Conservation (phyloP, 2,329 filamentous ascomycete species). For the Akanthomyces uredinophilus region DNA sequence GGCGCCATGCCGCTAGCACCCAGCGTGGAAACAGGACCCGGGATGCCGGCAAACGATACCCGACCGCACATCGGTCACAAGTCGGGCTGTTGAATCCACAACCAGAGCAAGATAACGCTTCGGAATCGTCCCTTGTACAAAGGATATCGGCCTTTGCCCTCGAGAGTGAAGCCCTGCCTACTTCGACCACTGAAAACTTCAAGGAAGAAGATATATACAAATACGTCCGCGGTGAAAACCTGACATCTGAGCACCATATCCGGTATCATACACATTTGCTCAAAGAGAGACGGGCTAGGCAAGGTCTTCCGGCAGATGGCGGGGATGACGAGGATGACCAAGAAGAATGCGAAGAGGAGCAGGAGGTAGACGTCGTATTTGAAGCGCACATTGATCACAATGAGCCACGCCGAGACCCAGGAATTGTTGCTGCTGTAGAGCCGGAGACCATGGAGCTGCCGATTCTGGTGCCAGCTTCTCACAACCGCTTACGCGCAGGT, state of each 20-base stretch:
- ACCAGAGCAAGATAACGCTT: not conserved
- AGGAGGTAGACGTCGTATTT: fast-evolving
- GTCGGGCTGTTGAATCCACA: not conserved
- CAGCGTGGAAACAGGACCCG: not conserved
- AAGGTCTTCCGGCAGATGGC: not conserved
- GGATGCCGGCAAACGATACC: not conserved
- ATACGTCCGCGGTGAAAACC: not conserved
- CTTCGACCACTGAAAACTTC: not conserved
- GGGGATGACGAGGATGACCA: not conserved
- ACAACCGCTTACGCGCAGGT: not conserved
- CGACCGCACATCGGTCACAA: not conserved
- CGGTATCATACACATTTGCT: conserved; percentile 8
- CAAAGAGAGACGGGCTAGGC: not conserved
- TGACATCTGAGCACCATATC: conserved; percentile 11
- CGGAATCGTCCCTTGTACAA: not conserved
- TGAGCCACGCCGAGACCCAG: not conserved
- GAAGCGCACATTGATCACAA: not conserved
- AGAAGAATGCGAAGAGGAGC: not conserved
- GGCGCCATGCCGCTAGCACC: not conserved
- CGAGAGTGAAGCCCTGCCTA: not conserved
- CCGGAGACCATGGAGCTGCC: not conserved
- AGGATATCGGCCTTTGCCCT: not conserved
- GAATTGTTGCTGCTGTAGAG: not conserved
- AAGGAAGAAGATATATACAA: conserved; percentile 10
- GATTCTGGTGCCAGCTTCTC: not conserved